Conservation (phyloP, 345 rosid species). For the Citrus unshiu region DNA sequence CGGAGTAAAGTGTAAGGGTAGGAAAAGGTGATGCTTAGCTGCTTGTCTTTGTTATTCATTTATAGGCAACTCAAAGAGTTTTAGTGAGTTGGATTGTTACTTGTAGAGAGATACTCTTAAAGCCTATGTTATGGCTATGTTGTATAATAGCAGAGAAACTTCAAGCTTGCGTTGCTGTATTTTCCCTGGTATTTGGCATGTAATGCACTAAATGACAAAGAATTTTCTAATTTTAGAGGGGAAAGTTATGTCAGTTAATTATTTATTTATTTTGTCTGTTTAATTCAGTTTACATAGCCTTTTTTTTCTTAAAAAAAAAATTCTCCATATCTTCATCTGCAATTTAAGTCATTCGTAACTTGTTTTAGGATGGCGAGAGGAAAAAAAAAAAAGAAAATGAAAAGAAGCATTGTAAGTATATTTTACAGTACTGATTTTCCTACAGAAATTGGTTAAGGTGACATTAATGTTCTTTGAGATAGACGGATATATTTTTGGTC, state of each 20-base stretch:
- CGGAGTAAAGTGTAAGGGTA: constrained; percentile 7
- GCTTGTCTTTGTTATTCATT: not conserved
- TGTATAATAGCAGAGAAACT: not conserved
- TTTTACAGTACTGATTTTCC: not conserved
- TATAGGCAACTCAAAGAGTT: not conserved
- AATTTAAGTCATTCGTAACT: too few relatives aligned
- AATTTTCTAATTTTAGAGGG: not conserved
- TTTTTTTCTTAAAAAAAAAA: too few relatives aligned
- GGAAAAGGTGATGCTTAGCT: constrained; percentile 8
- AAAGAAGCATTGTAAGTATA: not conserved
- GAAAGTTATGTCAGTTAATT: not conserved
- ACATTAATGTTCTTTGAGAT: too few relatives aligned
- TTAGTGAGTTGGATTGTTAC: not conserved
- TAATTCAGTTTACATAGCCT: not conserved
- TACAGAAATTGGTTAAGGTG: not conserved
- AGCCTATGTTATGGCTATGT: not conserved
- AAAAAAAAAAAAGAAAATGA: too few relatives aligned
- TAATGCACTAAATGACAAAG: not conserved
- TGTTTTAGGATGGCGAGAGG: too few relatives aligned
- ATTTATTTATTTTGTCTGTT: not conserved
- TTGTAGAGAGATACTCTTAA: not conserved
- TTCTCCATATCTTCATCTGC: too few relatives aligned
- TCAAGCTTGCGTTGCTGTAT: not conserved
- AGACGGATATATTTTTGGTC: not conserved
- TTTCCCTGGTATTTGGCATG: not conserved